Evolutionary conservation across 495 filamentous ascomycete species (phyloP).

Genomic region (Xylaria curta): DNA sequence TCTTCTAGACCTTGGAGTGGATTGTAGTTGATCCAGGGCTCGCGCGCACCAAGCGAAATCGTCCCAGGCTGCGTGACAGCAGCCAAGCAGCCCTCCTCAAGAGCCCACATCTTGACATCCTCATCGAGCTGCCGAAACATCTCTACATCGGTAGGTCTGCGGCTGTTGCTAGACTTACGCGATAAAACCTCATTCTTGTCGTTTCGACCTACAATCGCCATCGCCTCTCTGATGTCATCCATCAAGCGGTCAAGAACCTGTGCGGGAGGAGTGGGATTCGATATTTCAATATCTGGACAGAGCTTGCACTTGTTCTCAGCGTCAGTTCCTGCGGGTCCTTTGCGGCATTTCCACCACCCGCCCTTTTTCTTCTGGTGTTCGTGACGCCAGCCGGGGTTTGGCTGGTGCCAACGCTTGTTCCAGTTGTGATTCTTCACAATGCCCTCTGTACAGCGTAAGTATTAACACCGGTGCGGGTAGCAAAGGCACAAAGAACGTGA

Average conservation of each 20-base stretch:
- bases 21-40: slow-evolving; percentile 22
- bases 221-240: slow-evolving; percentile 11
- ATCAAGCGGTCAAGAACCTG: slow-evolving; percentile 7
- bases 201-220: slow-evolving; percentile 17
- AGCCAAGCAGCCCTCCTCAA: not conserved
- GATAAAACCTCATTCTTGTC: slow-evolving; percentile 9
- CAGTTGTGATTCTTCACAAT: slow-evolving; percentile 19
- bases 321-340: slow-evolving; percentile 36
- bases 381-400: slow-evolving; percentile 39
- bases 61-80: not conserved
- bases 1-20: slow-evolving; percentile 12
- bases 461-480: not conserved
- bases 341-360: slow-evolving; percentile 52
- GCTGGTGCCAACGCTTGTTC: slow-evolving; percentile 45
- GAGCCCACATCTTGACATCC: slow-evolving; percentile 11
- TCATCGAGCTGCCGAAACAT: slow-evolving; percentile 1
- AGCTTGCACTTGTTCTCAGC: slow-evolving; percentile 41
- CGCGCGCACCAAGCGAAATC: slow-evolving; percentile 6
- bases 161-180: not conserved
- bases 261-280: slow-evolving; percentile 29
- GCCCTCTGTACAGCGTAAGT: slow-evolving; percentile 1
- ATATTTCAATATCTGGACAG: slow-evolving; percentile 34
- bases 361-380: slow-evolving; percentile 31
- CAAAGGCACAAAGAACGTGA: not conserved
- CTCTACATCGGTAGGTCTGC: not conserved